A percentile compares a stretch with the other conserved stretches of the same genome.
phyloP scores from a whole-genome alignment of 108 stramenopile species.

The Cyclotella atomus region DNA sequence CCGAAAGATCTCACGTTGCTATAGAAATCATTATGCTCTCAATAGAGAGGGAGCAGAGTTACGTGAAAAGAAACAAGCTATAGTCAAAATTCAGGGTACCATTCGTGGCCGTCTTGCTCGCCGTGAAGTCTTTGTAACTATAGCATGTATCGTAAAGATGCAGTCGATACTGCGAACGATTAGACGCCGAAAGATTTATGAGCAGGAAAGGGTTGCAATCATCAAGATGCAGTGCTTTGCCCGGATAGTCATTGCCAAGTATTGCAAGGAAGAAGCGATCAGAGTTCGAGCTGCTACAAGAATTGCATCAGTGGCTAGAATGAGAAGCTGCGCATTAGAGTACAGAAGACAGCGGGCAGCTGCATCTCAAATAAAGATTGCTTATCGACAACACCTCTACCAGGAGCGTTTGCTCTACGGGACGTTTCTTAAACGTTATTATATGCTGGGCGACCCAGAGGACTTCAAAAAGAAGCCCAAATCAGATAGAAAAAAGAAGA shows the following conservation, averaged over 20 bases:
- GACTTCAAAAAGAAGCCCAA: slow-evolving; percentile 22
- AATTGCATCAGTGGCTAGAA: slow-evolving; percentile 69
- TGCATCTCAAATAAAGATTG: slow-evolving; percentile 37
- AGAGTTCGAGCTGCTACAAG: slow-evolving; percentile 54
- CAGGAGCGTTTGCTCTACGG: slow-evolving; percentile 36
- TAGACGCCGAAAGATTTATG: slow-evolving; percentile 22
- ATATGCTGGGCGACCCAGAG: slow-evolving; percentile 43
- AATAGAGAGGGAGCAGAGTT: slow-evolving; percentile 44
- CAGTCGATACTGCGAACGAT: slow-evolving; percentile 34
- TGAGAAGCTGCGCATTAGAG: slow-evolving; percentile 31
- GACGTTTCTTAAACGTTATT: slow-evolving; percentile 54
- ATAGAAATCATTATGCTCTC: slow-evolving; percentile 32
- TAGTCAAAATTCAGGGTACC: slow-evolving; percentile 36
- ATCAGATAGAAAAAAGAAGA: slow-evolving; percentile 40
- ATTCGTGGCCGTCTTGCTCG: slow-evolving; percentile 48
- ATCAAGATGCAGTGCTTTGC: slow-evolving; percentile 27
- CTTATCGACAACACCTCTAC: slow-evolving; percentile 50
- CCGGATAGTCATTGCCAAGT: slow-evolving; percentile 16
- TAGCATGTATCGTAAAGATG: slow-evolving; percentile 18
- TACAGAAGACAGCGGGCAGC: slow-evolving; percentile 24
- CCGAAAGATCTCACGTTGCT: slow-evolving; percentile 32
- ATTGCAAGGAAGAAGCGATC: slow-evolving; percentile 21
- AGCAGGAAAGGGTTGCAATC: slow-evolving; percentile 16
- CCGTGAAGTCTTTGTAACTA: slow-evolving; percentile 21
- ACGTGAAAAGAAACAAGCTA: slow-evolving; percentile 31